Evolutionary conservation across 2,329 filamentous ascomycete genomes (phyloP).

Genomic region (Aphanoascus verrucosus): DNA sequence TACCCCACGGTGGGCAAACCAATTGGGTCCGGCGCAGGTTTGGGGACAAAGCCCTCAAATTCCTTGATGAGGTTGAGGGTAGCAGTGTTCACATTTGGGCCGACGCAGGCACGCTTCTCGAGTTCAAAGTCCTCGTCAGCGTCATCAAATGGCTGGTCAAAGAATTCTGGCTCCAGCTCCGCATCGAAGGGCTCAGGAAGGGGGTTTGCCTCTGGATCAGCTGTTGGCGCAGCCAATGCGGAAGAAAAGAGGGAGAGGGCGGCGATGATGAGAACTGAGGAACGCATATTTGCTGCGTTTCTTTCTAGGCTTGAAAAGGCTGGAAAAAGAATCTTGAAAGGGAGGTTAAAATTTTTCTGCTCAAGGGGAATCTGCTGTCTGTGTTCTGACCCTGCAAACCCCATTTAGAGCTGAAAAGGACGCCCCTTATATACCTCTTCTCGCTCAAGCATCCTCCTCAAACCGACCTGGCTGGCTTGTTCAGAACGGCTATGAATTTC

Average conservation of each 20-base stretch:
- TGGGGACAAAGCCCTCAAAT: constrained; percentile 29
- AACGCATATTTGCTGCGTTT: constrained; percentile 33
- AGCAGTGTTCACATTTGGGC: constrained; percentile 25
- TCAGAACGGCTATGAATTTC: background rate
- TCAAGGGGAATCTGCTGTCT: background rate
- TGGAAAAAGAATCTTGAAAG: background rate
- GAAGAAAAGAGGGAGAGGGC: constrained; percentile 27
- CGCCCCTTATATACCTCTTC: background rate
- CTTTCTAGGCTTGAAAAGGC: background rate
- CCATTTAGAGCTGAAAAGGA: background rate
- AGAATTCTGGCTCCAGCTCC: background rate
- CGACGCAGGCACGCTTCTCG: constrained; percentile 13
- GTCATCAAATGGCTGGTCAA: background rate
- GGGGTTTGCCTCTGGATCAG: background rate
- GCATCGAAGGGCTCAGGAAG: background rate
- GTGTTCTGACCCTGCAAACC: background rate
- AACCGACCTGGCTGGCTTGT: background rate
- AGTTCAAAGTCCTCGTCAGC: background rate
- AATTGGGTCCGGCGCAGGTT: constrained; percentile 32
- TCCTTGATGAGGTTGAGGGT: constrained; percentile 31
- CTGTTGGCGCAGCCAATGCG: constrained; percentile 2
- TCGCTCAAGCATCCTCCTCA: background rate
- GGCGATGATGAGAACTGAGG: constrained; percentile 33
- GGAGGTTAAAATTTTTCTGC: background rate
- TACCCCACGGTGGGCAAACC: constrained; percentile 43